A percentile compares a stretch with the other conserved stretches of the same genome.
These are phyloP conservation scores for Amanita rubescens DNA, from an alignment of 768 basidiomycete species.

Conservation along the genomic window DNA sequence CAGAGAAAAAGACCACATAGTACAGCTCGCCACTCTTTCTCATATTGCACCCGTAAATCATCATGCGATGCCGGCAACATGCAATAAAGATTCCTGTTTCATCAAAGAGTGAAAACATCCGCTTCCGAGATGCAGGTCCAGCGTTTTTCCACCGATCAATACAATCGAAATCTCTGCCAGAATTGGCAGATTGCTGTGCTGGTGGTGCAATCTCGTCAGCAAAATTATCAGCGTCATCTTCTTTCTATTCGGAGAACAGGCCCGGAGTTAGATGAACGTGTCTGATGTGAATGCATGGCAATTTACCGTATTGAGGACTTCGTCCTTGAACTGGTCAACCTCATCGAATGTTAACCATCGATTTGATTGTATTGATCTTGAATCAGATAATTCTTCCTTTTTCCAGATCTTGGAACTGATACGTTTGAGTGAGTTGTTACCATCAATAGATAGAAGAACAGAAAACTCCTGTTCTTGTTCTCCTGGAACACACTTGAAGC, in stretches of 20 bases:
- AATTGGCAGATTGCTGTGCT: background rate
- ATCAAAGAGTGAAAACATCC: slow-evolving; percentile 16
- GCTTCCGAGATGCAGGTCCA: slow-evolving; percentile 12
- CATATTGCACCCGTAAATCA: slow-evolving; percentile 3
- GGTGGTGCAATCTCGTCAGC: background rate
- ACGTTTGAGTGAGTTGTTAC: background rate
- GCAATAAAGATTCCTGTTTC: slow-evolving; percentile 16
- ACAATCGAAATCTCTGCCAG: slow-evolving; percentile 3
- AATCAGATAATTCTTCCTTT: background rate
- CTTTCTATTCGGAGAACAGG: background rate
- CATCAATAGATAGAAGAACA: background rate
- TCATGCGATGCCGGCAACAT: slow-evolving; percentile 13
- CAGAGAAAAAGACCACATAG: background rate
- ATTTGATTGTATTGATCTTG: background rate
- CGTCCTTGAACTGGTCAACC: background rate
- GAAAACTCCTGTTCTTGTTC: background rate
- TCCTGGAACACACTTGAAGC: background rate
- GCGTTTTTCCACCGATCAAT: slow-evolving; percentile 13
- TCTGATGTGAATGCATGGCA: background rate
- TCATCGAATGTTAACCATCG: background rate
- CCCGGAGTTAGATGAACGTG: background rate
- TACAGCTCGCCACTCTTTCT: background rate
- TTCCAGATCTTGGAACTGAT: background rate
- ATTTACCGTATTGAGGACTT: background rate
- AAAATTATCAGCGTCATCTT: background rate